Conservation (phyloP, 257 asterid species). For the Leptodermis oblonga region DNA sequence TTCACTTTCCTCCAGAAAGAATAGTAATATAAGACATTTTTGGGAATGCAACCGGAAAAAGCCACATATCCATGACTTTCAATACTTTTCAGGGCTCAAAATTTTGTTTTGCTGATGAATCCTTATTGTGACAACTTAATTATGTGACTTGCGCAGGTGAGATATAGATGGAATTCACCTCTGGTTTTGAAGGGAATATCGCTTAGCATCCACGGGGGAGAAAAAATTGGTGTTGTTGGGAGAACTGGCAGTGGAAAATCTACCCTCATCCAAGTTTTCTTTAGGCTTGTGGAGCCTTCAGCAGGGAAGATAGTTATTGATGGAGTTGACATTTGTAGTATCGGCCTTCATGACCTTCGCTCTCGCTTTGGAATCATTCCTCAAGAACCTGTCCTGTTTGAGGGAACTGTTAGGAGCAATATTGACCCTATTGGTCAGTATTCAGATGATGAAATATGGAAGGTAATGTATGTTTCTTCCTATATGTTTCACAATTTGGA, state of each 20-base stretch:
- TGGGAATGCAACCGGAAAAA: too few species aligned
- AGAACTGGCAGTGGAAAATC: constrained; percentile 85
- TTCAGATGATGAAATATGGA: constrained; percentile 79
- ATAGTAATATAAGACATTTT: background rate
- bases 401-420: constrained; percentile 69
- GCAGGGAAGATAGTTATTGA: constrained; percentile 58
- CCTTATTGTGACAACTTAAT: background rate
- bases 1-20: background rate
- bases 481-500: background rate
- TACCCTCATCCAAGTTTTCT: constrained; percentile 64
- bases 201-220: constrained; percentile 53
- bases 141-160: constrained; percentile 43
- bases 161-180: constrained; percentile 61
- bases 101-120: background rate
- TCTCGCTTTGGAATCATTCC: constrained; percentile 81
- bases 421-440: constrained; percentile 60
- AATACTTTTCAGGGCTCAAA: too few species aligned
- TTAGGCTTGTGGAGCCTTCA: constrained; percentile 67
- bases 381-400: constrained; percentile 74
- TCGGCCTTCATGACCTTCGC: constrained; percentile 72
- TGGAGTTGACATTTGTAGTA: constrained; percentile 46
- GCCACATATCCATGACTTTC: too few species aligned
- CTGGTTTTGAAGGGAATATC: constrained; percentile 63
- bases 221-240: constrained; percentile 72
- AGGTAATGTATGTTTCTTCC: constrained; percentile 32